phyloP scores from a whole-genome alignment of 2,329 filamentous ascomycete species.

The Stemphylium beticola region DNA sequence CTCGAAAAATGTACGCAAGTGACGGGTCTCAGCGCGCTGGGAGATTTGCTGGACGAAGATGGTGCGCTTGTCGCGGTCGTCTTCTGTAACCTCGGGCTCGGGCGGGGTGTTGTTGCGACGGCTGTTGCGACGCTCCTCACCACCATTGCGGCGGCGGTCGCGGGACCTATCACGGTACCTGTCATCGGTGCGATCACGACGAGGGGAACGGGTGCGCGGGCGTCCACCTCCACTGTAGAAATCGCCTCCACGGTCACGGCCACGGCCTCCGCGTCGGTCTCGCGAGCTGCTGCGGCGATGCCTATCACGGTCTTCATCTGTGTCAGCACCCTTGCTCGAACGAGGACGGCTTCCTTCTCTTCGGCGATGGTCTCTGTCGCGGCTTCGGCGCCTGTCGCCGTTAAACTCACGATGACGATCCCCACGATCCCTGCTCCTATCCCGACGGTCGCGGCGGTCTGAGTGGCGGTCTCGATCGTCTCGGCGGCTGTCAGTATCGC shows the following conservation, averaged over 20 bases:
- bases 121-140: slow-evolving; percentile 54
- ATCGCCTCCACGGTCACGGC: slow-evolving; percentile 45
- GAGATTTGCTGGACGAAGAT: slow-evolving; percentile 99
- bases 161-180: slow-evolving; percentile 59
- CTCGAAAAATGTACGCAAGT: slow-evolving; percentile 94
- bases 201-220: slow-evolving; percentile 48
- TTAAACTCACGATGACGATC: slow-evolving; percentile 40
- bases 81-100: slow-evolving; percentile 82
- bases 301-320: slow-evolving; percentile 48
- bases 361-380: slow-evolving; percentile 39
- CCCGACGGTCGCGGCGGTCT: slow-evolving; percentile 34
- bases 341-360: slow-evolving; percentile 40
- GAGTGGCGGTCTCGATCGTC: slow-evolving; percentile 41
- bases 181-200: slow-evolving; percentile 48
- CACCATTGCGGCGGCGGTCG: slow-evolving; percentile 47
- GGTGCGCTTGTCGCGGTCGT: slow-evolving; percentile 94
- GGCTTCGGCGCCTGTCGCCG: slow-evolving; percentile 41
- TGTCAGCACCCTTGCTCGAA: slow-evolving; percentile 44
- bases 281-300: slow-evolving; percentile 34
- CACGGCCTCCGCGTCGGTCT: slow-evolving; percentile 35
- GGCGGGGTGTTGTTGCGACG: slow-evolving; percentile 51
- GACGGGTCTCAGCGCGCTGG: slow-evolving; percentile 87
- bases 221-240: slow-evolving; percentile 49
- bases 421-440: slow-evolving; percentile 37
- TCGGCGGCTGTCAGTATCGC: slow-evolving; percentile 39